These are phyloP conservation scores for Podospora sp. DNA, from an alignment of 495 filamentous ascomycete species.

Conservation along the genomic window DNA sequence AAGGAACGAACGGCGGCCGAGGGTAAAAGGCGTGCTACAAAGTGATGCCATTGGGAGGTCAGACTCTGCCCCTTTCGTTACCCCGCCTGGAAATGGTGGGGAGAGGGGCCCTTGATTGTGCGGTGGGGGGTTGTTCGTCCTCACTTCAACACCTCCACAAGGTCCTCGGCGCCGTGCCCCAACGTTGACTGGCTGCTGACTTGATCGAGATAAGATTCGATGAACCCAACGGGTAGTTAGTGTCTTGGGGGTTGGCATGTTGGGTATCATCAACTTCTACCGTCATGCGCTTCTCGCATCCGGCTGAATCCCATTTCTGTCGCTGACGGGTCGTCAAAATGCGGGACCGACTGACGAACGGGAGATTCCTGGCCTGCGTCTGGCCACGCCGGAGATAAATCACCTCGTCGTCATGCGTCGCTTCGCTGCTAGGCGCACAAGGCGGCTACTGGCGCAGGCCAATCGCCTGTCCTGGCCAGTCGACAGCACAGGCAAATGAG, in stretches of 20 bases:
- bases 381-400: slow-evolving; percentile 26
- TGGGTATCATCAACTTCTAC: slow-evolving; percentile 23
- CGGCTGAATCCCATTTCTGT: slow-evolving; percentile 28
- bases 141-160: neutral
- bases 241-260: slow-evolving; percentile 1
- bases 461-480: slow-evolving; percentile 27
- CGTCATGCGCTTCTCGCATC: slow-evolving; percentile 23
- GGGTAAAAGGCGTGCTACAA: slow-evolving; percentile 5
- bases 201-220: slow-evolving; percentile 7
- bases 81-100: slow-evolving; percentile 11
- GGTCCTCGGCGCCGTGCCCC: neutral
- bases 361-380: slow-evolving; percentile 20
- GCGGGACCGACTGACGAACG: slow-evolving; percentile 20
- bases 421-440: slow-evolving; percentile 26
- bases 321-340: slow-evolving; percentile 3
- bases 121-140: slow-evolving; percentile 4
- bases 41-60: slow-evolving; percentile 13
- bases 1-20: slow-evolving; percentile 2
- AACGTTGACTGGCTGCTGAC: neutral
- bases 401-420: slow-evolving; percentile 28
- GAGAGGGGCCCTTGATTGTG: neutral
- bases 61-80: slow-evolving; percentile 16
- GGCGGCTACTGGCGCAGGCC: slow-evolving; percentile 34
- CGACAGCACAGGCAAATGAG: slow-evolving; percentile 23
- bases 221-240: slow-evolving; percentile 12